Evolutionary conservation across 2,329 filamentous ascomycete species (phyloP).

Genomic region (Xylariales sp.): DNA sequence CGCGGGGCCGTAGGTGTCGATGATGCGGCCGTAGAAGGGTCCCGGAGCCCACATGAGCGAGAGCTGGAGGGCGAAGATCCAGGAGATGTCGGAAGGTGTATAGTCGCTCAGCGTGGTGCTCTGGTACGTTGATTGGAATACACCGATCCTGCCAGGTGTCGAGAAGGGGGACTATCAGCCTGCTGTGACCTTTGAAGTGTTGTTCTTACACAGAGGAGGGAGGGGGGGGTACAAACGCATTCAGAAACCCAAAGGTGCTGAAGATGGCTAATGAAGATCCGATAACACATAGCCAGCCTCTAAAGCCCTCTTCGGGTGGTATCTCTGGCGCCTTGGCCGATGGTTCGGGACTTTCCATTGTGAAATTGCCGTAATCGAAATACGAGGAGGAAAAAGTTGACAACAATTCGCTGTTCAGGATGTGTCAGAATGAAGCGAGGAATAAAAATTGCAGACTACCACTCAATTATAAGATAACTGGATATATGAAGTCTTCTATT

Average conservation of each 20-base stretch:
- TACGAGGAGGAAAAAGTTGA: too few relatives aligned
- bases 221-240: background rate
- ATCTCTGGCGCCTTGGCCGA: too few relatives aligned
- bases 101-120: constrained; percentile 11
- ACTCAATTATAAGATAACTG: too few relatives aligned
- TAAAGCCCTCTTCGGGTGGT: background rate
- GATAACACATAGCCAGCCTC: background rate
- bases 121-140: constrained; percentile 14
- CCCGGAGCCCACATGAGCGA: constrained; percentile 13
- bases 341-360: too few relatives aligned
- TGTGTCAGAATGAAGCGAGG: too few relatives aligned
- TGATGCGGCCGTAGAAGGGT: constrained; percentile 13
- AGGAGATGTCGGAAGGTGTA: constrained; percentile 12
- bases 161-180: background rate
- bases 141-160: constrained; percentile 14
- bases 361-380: too few relatives aligned
- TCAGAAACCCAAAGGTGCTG: background rate
- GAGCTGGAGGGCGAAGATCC: constrained; percentile 17
- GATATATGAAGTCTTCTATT: too few relatives aligned
- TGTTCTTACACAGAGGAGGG: background rate
- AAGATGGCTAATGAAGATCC: background rate
- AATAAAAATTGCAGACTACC: too few relatives aligned
- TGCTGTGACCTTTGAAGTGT: background rate
- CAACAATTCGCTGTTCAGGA: too few relatives aligned
- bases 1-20: constrained; percentile 14